Conservation (phyloP, 208 protist species). For the Eutreptiella sp. region DNA sequence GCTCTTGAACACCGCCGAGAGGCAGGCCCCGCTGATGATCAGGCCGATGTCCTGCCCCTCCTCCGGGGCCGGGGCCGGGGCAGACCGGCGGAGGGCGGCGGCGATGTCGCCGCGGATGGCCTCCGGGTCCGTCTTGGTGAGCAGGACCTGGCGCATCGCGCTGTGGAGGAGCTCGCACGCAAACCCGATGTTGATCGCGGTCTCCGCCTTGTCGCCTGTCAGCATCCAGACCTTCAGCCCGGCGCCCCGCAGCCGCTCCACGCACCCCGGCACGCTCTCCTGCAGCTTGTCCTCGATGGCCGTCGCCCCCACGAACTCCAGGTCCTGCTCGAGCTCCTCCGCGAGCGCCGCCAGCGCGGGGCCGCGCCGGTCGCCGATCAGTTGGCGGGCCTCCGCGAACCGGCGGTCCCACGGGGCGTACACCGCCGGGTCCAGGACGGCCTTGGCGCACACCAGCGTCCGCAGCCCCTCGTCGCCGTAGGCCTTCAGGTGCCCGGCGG, state of each 20-base stretch:
- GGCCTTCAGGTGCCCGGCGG: constrained; percentile 1
- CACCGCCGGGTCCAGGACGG: not conserved
- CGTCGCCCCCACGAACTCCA: constrained; percentile 79
- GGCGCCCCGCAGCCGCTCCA: constrained; percentile 75
- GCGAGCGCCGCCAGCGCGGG: constrained; percentile 63
- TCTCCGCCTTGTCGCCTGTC: constrained; percentile 96
- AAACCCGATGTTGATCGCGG: constrained; percentile 59
- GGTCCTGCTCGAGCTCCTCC: constrained; percentile 74
- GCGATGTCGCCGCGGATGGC: too few species aligned
- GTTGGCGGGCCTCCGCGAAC: constrained; percentile 5
- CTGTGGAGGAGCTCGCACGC: constrained; percentile 34
- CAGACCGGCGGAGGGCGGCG: too few species aligned
- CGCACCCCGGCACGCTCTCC: constrained; percentile 82
- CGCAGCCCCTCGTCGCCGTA: constrained; percentile 28
- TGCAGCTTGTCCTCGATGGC: constrained; percentile 96
- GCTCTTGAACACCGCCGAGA: not conserved
- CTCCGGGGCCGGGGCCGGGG: too few species aligned
- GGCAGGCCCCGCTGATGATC: constrained; percentile 15
- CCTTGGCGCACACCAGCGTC: constrained; percentile 29
- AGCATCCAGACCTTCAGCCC: constrained; percentile 93
- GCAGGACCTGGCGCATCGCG: constrained; percentile 8
- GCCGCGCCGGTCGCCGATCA: constrained; percentile 36
- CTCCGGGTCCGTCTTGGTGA: not conserved
- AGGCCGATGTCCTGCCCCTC: too few species aligned
- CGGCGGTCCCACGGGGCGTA: not conserved